phyloP scores from a whole-genome alignment of 164 flowering plant genomes.

The Litsea cubeba region DNA sequence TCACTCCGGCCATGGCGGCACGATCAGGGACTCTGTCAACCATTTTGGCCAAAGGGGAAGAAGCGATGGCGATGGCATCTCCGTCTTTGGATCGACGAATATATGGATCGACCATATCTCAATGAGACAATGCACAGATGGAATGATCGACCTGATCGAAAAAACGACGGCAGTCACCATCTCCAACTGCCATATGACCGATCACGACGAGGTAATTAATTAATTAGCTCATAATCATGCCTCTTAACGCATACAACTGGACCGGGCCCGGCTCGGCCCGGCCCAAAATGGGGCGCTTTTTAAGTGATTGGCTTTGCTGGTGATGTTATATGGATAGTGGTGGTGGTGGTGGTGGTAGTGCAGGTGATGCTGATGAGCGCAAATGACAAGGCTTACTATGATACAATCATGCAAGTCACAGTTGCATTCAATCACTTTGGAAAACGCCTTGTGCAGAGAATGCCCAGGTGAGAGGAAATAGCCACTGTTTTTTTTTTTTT shows the following conservation, averaged over 20 bases:
- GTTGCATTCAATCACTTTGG: conserved; percentile 89
- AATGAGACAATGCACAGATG: conserved; percentile 52
- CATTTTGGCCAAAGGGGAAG: conserved; percentile 50
- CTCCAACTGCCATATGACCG: conserved; percentile 74
- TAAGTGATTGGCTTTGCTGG: neutral
- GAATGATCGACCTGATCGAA: conserved; percentile 58
- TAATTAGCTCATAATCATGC: neutral
- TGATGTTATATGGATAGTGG: neutral
- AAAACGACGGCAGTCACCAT: conserved; percentile 78
- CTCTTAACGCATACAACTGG: no score
- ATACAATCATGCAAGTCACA: conserved; percentile 63
- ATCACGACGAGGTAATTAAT: conserved; percentile 52
- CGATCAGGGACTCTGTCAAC: conserved; percentile 47
- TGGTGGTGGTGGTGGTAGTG: neutral
- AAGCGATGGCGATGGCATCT: conserved; percentile 76
- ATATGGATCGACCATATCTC: conserved; percentile 78
- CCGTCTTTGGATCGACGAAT: conserved; percentile 48
- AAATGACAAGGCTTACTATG: conserved; percentile 30
- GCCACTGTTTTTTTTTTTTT: neutral
- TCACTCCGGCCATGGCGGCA: conserved; percentile 41
- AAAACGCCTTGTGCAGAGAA: conserved; percentile 67
- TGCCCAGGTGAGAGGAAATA: conserved; percentile 50
- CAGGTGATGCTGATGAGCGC: conserved; percentile 83
- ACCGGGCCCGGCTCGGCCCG: neutral
- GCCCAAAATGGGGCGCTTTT: no score